phyloP scores from a whole-genome alignment of 306 rosid genomes.

The Lathyrus tuberosus region DNA sequence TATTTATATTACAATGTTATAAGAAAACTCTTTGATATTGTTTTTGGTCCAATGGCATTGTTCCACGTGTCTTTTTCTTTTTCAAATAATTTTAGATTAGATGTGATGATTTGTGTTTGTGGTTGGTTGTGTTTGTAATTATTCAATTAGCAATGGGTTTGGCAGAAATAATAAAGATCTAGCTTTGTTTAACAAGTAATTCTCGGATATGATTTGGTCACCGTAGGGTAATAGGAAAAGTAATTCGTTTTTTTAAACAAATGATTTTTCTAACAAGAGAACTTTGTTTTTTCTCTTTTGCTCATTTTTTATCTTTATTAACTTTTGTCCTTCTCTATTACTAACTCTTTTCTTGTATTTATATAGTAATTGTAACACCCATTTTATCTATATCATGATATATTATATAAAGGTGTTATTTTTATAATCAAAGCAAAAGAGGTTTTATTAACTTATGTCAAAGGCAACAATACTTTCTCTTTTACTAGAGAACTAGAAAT shows the following conservation, averaged over 20 bases:
- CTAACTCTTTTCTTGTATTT: background rate
- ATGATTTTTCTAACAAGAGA: background rate
- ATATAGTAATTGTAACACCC: background rate
- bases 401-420: background rate
- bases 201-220: conserved; percentile 6
- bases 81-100: conserved; percentile 17
- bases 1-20: conserved; percentile 18
- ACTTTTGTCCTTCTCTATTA: background rate
- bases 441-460: no score
- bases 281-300: background rate
- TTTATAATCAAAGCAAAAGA: no score
- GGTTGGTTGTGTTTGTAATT: conserved; percentile 37
- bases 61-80: conserved; percentile 33
- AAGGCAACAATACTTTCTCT: no score
- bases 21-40: conserved; percentile 17
- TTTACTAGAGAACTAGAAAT: no score
- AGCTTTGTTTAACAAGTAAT: background rate
- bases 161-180: background rate
- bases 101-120: conserved; percentile 35
- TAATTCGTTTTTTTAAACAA: background rate
- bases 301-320: background rate
- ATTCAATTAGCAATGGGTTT: conserved; percentile 25
- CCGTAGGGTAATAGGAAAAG: background rate
- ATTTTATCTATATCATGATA: background rate
- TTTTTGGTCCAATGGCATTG: conserved; percentile 43